phyloP scores from a whole-genome alignment of 2,329 filamentous ascomycete genomes.

The Sporothrix luriei region DNA sequence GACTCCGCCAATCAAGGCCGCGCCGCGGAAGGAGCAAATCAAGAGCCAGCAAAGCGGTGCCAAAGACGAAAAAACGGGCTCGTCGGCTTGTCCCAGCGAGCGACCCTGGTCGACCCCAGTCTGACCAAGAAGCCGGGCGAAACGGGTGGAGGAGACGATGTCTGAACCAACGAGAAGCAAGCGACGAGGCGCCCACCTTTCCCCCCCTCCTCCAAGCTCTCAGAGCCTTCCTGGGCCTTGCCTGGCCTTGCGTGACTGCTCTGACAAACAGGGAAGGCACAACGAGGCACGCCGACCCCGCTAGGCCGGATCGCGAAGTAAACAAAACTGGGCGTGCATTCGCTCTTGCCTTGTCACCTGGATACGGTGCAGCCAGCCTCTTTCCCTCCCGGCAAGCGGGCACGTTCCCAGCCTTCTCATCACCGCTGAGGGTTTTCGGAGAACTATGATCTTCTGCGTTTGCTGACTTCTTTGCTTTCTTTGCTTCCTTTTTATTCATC shows the following conservation, averaged over 20 bases:
- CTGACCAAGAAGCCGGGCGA: slow-evolving; percentile 21
- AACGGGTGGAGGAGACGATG: slow-evolving; percentile 13
- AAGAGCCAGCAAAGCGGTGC: slow-evolving; percentile 28
- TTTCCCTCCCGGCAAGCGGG: neutral
- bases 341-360: slow-evolving; percentile 12
- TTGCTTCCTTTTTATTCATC: neutral
- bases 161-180: slow-evolving; percentile 27
- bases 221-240: slow-evolving; percentile 1
- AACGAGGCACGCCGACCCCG: slow-evolving; percentile 23
- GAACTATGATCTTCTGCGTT: neutral
- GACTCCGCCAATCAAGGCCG: slow-evolving; percentile 40
- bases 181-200: slow-evolving; percentile 8
- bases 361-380: slow-evolving; percentile 9
- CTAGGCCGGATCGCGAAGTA: slow-evolving; percentile 35
- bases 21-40: slow-evolving; percentile 31
- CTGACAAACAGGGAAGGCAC: slow-evolving; percentile 7
- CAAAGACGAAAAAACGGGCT: slow-evolving; percentile 4
- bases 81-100: neutral
- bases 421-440: neutral
- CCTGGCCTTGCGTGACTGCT: neutral
- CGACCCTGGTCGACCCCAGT: neutral
- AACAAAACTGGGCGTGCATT: slow-evolving; percentile 31
- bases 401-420: slow-evolving; percentile 22
- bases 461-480: no score
- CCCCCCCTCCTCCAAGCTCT: slow-evolving; percentile 2